Evolutionary conservation across 2,329 filamentous ascomycete genomes (phyloP), one percentile per base, ranked within the genome.

Genomic region (Botrytis paeoniae): DNA sequence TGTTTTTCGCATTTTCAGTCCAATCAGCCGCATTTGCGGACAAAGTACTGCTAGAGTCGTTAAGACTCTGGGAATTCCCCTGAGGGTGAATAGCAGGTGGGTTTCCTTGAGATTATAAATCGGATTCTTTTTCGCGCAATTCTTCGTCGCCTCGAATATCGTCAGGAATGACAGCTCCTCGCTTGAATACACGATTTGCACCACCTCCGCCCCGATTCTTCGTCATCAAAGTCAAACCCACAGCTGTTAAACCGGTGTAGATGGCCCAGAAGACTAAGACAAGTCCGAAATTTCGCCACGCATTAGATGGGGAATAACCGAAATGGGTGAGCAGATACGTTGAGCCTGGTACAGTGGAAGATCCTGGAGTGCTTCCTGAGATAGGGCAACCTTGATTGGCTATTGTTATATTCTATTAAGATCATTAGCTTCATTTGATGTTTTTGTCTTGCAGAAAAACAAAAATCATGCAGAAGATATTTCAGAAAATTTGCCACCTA

Each of bases 281-380:
- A 10, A 91, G 88, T 60, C 88, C 89, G 0, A 89, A 90, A 78
- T 91, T 91, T 29, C 89, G 85, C 89, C 90, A 92, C 1, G 91
- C 81, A 77, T 92, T 85, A 37, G 82, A 82, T 35, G 88, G 83
- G 0, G 85, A 85, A 77, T 90, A 91, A 63, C 85, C 83, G 80
- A 87, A 92, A 8, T 85, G 85, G 0, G 84, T 83, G 18, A 82
- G 76, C 3, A 91, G 79, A 77, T 91, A 92, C 29, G 82, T 82
- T 2, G 83, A 79, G 45, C 90, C 90, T 45, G 84, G 78, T 20
- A 92, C 86, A 3, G 80, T 82, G 0, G 83, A 82, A 32, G 83
- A 83, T 43, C 87, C 87, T 22, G 87, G 80, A 35, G 82, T 78
- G 14, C 89, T 85, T n/a, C 90, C 90, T 37, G 86, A 83, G 54